Evolutionary conservation across 306 rosid genomes (phyloP).

Genomic region (Dryas alaskensis): DNA sequence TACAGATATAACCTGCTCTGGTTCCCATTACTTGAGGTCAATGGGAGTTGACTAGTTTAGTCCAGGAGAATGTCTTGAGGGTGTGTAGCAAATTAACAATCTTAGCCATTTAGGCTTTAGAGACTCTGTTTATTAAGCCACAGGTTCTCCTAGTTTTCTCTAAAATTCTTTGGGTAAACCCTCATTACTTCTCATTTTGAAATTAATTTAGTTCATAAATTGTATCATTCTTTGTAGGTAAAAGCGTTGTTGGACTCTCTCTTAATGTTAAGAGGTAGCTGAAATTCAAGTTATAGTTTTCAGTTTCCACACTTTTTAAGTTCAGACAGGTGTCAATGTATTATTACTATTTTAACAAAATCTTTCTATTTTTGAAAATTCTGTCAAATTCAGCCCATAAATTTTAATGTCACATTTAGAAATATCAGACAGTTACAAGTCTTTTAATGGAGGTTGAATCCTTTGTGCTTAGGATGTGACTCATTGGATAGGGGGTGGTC

Average conservation of each 20-base stretch:
- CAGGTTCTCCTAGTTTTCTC: conserved; percentile 12
- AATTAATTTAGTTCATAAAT: conserved; percentile 26
- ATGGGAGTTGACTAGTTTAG: conserved; percentile 10
- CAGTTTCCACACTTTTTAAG: not conserved
- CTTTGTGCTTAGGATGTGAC: not conserved
- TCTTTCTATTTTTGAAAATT: not conserved
- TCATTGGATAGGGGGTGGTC: not conserved
- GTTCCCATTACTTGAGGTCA: conserved; percentile 21
- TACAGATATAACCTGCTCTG: conserved; percentile 17
- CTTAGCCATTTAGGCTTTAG: conserved; percentile 29
- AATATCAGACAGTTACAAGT: not conserved
- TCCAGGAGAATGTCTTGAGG: conserved; percentile 28
- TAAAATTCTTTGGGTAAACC: conserved; percentile 29
- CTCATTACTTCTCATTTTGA: conserved; percentile 22
- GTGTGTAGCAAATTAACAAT: conserved; percentile 25
- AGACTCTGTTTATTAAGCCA: conserved; percentile 23
- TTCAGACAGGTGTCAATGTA: not conserved
- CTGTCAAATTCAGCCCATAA: not conserved
- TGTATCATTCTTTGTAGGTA: conserved; percentile 60
- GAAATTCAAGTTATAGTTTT: conserved; percentile 19
- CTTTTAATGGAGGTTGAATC: not conserved
- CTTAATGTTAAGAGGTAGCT: conserved; percentile 2
- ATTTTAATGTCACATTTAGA: not conserved
- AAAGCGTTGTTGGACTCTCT: conserved; percentile 31
- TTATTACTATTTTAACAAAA: not conserved